phyloP scores from a whole-genome alignment of 75 land plant genomes.

The Cryptomeria japonica region DNA sequence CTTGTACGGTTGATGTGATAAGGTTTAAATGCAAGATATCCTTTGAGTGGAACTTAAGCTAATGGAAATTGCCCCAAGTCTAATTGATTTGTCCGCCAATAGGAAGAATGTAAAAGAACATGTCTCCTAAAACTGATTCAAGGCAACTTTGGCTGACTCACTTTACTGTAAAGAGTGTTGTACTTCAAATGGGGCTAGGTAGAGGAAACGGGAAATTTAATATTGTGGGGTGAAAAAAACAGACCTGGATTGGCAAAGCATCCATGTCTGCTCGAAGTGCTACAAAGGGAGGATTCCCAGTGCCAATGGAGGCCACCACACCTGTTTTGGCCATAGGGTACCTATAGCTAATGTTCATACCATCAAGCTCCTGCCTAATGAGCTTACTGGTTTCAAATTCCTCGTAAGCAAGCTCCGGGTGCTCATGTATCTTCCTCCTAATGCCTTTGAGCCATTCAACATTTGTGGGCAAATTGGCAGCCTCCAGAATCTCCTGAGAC shows the following conservation, averaged over 20 bases:
- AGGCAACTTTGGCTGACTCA: neutral
- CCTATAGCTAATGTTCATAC: slow-evolving; percentile 37
- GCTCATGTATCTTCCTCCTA: slow-evolving; percentile 47
- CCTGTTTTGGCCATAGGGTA: slow-evolving; percentile 64
- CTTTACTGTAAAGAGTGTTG: neutral
- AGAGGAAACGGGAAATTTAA: neutral
- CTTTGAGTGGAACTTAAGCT: neutral
- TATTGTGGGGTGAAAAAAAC: neutral
- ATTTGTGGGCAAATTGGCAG: slow-evolving; percentile 26
- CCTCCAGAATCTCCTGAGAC: slow-evolving; percentile 7
- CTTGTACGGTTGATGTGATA: neutral
- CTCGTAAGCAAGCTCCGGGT: slow-evolving; percentile 60
- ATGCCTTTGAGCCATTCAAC: slow-evolving; percentile 47
- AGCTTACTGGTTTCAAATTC: slow-evolving; percentile 60
- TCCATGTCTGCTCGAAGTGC: slow-evolving; percentile 77
- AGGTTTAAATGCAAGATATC: neutral
- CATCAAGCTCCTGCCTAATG: slow-evolving; percentile 54
- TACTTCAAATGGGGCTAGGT: neutral
- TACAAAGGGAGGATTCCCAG: slow-evolving; percentile 48
- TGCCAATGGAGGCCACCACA: slow-evolving; percentile 58
- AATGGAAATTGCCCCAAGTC: neutral
- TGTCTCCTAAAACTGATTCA: neutral
- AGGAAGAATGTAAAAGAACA: neutral
- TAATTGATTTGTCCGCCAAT: neutral
- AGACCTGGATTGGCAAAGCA: slow-evolving; percentile 65